A percentile compares a stretch with the other conserved stretches of the same genome.
phyloP scores from a whole-genome alignment of 2,329 filamentous ascomycete genomes.

The Penicillium sp. region DNA sequence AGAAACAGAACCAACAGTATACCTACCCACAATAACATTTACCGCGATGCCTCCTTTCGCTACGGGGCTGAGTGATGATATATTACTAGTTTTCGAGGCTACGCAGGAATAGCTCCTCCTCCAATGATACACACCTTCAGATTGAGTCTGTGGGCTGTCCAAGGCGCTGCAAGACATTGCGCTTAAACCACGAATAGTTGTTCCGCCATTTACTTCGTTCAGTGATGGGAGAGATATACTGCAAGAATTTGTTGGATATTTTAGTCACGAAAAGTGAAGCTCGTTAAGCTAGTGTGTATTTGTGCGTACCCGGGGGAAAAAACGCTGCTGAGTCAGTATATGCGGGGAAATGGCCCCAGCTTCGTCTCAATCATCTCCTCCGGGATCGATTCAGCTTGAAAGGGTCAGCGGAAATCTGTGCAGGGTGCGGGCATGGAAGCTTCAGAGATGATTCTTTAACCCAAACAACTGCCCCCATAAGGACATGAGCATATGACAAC shows the following conservation, averaged over 20 bases:
- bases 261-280: too few species aligned
- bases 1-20: too few species aligned
- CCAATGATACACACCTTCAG: conserved; percentile 20
- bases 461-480: not conserved
- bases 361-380: not conserved
- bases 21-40: too few species aligned
- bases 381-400: not conserved
- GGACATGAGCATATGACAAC: not conserved
- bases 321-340: conserved; percentile 10
- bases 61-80: conserved; percentile 24
- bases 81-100: not conserved
- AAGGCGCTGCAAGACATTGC: conserved; percentile 27
- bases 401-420: too few species aligned
- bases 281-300: too few species aligned
- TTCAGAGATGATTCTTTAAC: accelerated
- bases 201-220: conserved; percentile 24
- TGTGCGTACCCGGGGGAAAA: too few species aligned
- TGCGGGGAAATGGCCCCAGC: conserved; percentile 9
- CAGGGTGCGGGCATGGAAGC: not conserved
- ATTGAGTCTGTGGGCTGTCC: too few species aligned
- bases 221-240: conserved; percentile 30
- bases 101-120: conserved; percentile 26
- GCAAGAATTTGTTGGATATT: not conserved
- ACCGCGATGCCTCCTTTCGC: conserved; percentile 35
- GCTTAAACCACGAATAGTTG: conserved; percentile 22